Percentiles rank a stretch among this genome's conserved stretches.
Conservation (phyloP, 345 rosid genomes). For the Brassica nigra region DNA sequence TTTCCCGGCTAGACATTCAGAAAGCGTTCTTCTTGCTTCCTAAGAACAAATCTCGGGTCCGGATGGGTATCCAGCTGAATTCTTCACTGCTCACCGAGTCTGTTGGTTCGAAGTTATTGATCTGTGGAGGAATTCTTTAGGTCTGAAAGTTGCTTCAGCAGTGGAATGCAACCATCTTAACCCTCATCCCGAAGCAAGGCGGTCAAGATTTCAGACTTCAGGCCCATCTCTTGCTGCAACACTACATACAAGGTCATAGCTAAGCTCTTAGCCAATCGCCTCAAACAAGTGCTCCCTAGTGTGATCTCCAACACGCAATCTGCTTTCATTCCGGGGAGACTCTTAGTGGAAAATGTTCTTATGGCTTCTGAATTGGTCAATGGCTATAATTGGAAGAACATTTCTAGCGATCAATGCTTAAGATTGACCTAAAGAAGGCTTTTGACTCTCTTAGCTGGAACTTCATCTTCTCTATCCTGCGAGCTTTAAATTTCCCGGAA, state of each 20-base stretch:
- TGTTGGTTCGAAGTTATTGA: not conserved
- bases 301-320: not conserved
- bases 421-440: too few species aligned
- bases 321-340: not conserved
- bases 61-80: too few species aligned
- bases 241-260: not conserved
- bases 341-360: too few species aligned
- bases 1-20: not conserved
- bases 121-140: not conserved
- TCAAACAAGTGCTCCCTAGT: not conserved
- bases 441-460: too few species aligned
- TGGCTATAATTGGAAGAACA: too few species aligned
- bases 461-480: too few species aligned
- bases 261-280: not conserved
- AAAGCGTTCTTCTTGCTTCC: not conserved
- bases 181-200: not conserved
- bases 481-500: too few species aligned
- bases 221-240: not conserved
- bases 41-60: not conserved
- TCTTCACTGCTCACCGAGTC: not conserved
- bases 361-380: too few species aligned
- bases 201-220: too few species aligned
- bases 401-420: too few species aligned
- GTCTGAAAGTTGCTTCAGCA: not conserved
- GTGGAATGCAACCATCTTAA: not conserved